Evolutionary conservation across 768 basidiomycete genomes (phyloP).

Genomic region (Inosperma sp.): DNA sequence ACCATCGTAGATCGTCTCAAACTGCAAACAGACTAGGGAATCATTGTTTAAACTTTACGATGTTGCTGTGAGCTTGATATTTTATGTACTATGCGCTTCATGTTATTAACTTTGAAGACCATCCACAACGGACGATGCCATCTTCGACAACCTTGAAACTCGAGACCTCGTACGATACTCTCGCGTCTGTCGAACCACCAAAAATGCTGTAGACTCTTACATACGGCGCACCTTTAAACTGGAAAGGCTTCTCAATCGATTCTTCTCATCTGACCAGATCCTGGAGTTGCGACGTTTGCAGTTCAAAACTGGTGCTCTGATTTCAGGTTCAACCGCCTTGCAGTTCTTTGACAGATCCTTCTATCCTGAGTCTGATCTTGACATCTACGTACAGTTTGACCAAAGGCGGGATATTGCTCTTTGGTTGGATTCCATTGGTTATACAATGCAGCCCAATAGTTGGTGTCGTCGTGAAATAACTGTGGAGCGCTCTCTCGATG

Average conservation of each 20-base stretch:
- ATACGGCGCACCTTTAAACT: constrained; percentile 13
- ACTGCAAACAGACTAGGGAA: too few species aligned
- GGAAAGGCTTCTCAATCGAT: constrained; percentile 6
- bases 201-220: constrained; percentile 14
- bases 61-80: too few species aligned
- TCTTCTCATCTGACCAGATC: constrained; percentile 25
- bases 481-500: constrained; percentile 2
- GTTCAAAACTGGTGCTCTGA: constrained; percentile 38
- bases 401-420: constrained; percentile 28
- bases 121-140: constrained; percentile 9
- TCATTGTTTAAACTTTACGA: too few species aligned
- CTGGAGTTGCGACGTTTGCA: constrained; percentile 40
- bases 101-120: constrained; percentile 8
- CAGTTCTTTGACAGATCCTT: constrained; percentile 46
- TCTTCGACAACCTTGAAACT: constrained; percentile 21
- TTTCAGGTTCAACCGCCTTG: constrained; percentile 51
- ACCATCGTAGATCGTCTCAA: too few species aligned
- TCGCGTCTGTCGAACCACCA: constrained; percentile 14
- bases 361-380: constrained; percentile 48
- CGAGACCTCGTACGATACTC: constrained; percentile 22
- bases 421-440: constrained; percentile 31
- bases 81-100: too few species aligned
- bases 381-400: constrained; percentile 41
- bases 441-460: constrained; percentile 17
- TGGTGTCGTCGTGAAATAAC: not conserved